Percentiles rank a stretch among this genome's conserved stretches.
These are phyloP conservation scores for Candida tetrigidarum DNA, from an alignment of 1,139 yeast species.

Conservation along the genomic window DNA sequence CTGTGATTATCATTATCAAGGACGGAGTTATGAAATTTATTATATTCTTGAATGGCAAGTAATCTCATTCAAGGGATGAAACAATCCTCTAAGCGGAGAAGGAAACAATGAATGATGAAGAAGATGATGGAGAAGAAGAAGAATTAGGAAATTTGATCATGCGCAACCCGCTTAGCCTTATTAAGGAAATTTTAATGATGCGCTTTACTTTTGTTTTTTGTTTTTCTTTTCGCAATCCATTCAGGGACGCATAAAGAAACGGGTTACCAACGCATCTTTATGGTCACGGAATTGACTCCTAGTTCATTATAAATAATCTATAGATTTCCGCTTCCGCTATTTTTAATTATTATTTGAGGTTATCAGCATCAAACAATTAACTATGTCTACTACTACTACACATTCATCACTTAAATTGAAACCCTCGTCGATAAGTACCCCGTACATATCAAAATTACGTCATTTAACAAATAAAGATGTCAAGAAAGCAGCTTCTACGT, in stretches of 20 bases:
- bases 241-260: no score
- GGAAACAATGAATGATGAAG: neutral
- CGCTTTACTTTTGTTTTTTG: neutral
- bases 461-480: slow-evolving; percentile 39
- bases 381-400: slow-evolving; percentile 3
- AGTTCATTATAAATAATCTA: neutral
- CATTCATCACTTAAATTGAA: slow-evolving; percentile 1
- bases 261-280: no score
- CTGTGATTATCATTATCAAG: no score
- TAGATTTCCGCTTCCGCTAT: neutral
- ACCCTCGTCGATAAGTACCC: neutral
- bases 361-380: neutral
- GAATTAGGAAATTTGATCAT: neutral
- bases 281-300: neutral
- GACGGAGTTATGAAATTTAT: no score
- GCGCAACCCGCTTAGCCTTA: neutral
- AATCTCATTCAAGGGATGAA: no score
- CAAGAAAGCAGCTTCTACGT: slow-evolving; percentile 57
- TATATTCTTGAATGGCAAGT: no score
- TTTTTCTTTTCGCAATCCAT: slow-evolving; percentile 6
- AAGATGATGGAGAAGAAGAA: no score
- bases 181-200: slow-evolving; percentile 3
- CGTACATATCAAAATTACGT: slow-evolving; percentile 7
- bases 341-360: no score
- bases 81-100: neutral